These are phyloP conservation scores for Mycena galopus DNA, from an alignment of 768 basidiomycete species.

Conservation along the genomic window DNA sequence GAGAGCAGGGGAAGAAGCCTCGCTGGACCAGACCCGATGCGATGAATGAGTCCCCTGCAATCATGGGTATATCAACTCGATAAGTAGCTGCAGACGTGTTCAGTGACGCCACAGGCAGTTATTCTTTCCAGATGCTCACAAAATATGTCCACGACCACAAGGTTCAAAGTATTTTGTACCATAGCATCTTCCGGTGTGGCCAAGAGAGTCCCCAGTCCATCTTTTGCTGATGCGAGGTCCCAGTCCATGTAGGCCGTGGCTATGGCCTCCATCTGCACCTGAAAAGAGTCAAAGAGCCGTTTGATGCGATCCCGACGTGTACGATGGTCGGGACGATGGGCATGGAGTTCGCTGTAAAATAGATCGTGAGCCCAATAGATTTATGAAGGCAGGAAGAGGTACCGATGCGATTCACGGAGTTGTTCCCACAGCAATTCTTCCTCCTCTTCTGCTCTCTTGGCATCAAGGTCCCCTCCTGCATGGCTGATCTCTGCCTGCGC, in stretches of 20 bases:
- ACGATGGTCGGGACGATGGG: not conserved
- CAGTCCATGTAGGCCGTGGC: not conserved
- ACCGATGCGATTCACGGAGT: not conserved
- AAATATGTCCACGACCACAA: constrained; percentile 10
- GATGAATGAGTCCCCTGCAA: not conserved
- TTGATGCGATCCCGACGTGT: constrained; percentile 1
- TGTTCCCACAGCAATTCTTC: constrained; percentile 3
- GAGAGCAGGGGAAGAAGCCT: constrained; percentile 26
- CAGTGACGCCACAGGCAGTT: too few species aligned
- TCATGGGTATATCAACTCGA: not conserved
- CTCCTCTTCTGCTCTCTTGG: not conserved
- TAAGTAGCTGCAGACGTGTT: not conserved
- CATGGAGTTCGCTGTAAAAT: not conserved
- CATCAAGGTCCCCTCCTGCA: not conserved
- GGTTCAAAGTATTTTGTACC: not conserved
- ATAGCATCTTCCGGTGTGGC: not conserved
- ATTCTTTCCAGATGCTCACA: not conserved
- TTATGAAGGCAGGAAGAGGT: not conserved
- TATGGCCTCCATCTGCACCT: constrained; percentile 1
- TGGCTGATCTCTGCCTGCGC: constrained; percentile 12
- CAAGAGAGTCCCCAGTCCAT: not conserved
- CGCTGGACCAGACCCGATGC: constrained; percentile 18
- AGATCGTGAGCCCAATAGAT: not conserved
- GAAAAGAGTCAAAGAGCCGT: not conserved
- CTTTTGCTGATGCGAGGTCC: not conserved